phyloP scores from a whole-genome alignment of 305 asterid species.

The Rubia peregrina region DNA sequence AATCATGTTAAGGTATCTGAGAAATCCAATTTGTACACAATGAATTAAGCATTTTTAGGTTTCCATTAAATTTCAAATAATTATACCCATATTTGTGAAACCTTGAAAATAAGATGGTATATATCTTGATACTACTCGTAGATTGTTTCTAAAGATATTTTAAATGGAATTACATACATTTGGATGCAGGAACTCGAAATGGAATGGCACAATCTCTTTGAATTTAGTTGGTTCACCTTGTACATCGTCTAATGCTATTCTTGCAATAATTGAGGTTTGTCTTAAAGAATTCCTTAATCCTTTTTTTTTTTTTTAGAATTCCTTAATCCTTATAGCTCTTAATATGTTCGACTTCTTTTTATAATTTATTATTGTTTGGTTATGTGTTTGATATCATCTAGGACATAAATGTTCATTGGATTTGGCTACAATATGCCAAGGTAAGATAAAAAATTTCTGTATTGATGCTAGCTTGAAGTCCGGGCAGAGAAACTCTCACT shows the following conservation, averaged over 20 bases:
- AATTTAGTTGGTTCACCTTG: constrained; percentile 80
- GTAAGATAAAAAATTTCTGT: too few species aligned
- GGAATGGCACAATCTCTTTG: constrained; percentile 87
- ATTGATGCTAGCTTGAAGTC: too few species aligned
- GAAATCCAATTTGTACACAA: background rate
- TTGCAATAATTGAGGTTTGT: constrained; percentile 63
- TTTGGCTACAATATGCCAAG: constrained; percentile 73
- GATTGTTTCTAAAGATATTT: background rate
- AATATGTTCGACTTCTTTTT: background rate
- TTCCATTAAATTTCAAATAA: background rate
- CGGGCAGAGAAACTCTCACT: too few species aligned
- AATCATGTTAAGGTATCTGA: constrained; percentile 34
- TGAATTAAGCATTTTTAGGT: background rate
- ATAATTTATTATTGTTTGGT: background rate
- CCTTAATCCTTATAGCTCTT: background rate
- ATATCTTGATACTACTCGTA: background rate
- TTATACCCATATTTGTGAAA: background rate
- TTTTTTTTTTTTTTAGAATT: too few species aligned
- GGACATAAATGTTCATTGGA: constrained; percentile 79
- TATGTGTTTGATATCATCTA: constrained; percentile 21
- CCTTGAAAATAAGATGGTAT: background rate
- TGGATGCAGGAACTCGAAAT: constrained; percentile 77
- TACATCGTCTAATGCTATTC: constrained; percentile 65
- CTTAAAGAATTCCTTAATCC: too few species aligned
- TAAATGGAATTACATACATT: background rate